Base-by-base conservation (phyloP, 2,329 filamentous ascomycete genomes). In the Xylariaceae sp. region DNA sequence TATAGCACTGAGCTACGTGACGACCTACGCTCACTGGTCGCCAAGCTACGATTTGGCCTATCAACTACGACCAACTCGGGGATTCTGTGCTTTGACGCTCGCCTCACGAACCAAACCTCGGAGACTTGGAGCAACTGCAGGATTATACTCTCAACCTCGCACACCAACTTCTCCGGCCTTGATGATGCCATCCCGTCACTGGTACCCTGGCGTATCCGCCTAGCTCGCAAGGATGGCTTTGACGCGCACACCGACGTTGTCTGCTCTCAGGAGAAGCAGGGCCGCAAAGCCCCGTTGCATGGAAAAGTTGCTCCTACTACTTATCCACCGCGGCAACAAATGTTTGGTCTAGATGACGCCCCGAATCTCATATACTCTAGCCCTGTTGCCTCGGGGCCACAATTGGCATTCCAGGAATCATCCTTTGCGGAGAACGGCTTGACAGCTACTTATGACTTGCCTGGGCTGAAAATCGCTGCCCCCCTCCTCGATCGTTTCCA, bases 91-190 rank as follows among this genome's bases (percentile, higher is more conserved):
- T 89, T 89, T 67, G 82, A 87, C 52, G 85, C 86, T 1, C 79
- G 82, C 60, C 79, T 88, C 50, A 80, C 77, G 54, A 89, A 89
- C 71, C 74, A 74, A 48, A 87, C 84, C 0, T 84, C 82, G 0
- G 86, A 89, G 72, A 83, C 80, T 0, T 89, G 86, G 86, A 75
- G 74, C 26, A 80, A 83, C 70, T 81, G 83, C 68, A 82, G 80
- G 59, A 72, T 89, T 40, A 79, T 79, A 0, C 78, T 89, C 4
- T 88, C 86, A 2, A 88, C 84, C 0, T 87, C 84, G 0, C 83
- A 88, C 64, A 81, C 85, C 2, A 78, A 78, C 4, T 85, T 83
- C 50, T 77, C 81, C 1, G 80, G 80, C 1, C 72, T 87, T 2
- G 77, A 81, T 20, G 81, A 87, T 55, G 70, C 71, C 12, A 79